These are phyloP conservation scores for Daldinia grandis DNA, from an alignment of 495 filamentous ascomycete species.

Conservation along the genomic window DNA sequence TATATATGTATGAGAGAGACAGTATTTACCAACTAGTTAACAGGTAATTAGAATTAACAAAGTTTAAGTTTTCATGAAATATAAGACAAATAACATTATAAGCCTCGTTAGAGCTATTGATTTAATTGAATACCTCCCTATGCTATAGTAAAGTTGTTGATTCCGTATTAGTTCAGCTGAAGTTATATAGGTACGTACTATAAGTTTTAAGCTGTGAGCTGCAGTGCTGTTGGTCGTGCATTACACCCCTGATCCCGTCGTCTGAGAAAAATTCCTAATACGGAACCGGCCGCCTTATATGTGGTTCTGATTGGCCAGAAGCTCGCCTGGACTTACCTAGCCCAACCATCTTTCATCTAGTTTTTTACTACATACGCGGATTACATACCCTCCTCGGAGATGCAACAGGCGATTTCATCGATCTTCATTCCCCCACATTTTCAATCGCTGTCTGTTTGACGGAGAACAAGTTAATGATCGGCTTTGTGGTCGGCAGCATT, in stretches of 20 bases:
- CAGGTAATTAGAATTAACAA: no score
- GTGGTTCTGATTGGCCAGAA: slow-evolving; percentile 18
- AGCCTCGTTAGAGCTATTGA: neutral
- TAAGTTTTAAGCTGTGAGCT: neutral
- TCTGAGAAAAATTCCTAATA: slow-evolving; percentile 36
- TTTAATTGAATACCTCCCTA: neutral
- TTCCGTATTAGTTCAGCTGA: neutral
- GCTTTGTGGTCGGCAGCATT: slow-evolving; percentile 8
- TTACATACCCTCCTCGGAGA: slow-evolving; percentile 48
- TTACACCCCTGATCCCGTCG: slow-evolving; percentile 9
- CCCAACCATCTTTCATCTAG: slow-evolving; percentile 11
- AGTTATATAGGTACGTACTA: neutral
- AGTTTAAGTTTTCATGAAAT: neutral
- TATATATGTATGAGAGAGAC: no score
- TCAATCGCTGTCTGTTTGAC: slow-evolving; percentile 1
- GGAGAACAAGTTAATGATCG: slow-evolving; percentile 31
- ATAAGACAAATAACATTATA: neutral
- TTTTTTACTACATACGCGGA: slow-evolving; percentile 25
- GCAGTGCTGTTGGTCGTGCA: slow-evolving; percentile 21
- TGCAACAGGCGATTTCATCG: slow-evolving; percentile 41
- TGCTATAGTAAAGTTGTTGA: neutral
- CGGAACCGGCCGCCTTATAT: slow-evolving; percentile 32
- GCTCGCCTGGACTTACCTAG: slow-evolving; percentile 37
- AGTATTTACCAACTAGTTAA: neutral
- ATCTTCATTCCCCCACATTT: slow-evolving; percentile 39